Conservation (phyloP, 2,329 filamentous ascomycete species). For the Cladosporium cucumerinum region DNA sequence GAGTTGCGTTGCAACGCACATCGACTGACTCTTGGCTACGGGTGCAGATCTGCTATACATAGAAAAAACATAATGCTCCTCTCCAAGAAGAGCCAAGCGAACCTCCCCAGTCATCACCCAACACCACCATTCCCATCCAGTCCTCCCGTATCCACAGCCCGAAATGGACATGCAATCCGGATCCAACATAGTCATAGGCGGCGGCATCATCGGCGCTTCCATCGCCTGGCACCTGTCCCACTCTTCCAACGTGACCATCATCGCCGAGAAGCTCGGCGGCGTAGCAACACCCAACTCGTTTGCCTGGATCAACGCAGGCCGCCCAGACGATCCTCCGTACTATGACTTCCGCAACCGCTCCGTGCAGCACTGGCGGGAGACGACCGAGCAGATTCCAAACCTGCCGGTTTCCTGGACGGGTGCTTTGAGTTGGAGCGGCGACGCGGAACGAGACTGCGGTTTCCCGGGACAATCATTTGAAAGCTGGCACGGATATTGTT, state of each 20-base stretch:
- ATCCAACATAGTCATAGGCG: conserved; percentile 8
- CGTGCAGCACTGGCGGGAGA: conserved; percentile 10
- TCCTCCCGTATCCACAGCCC: not conserved
- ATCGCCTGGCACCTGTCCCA: conserved; percentile 11
- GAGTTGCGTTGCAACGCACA: not conserved
- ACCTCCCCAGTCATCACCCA: not conserved
- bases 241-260: conserved; percentile 4
- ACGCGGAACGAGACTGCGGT: not conserved
- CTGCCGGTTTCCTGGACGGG: conserved; percentile 1
- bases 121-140: not conserved
- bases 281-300: conserved; percentile 12
- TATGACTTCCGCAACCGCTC: conserved; percentile 14
- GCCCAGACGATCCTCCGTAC: not conserved
- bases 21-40: not conserved
- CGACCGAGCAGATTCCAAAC: not conserved
- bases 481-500: not conserved
- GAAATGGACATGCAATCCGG: not conserved
- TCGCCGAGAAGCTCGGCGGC: conserved; percentile 5
- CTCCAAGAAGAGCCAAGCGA: too few species aligned
- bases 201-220: conserved; percentile 5
- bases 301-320: conserved; percentile 7
- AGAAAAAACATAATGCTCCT: not conserved
- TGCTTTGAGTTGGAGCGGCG: not conserved
- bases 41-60: not conserved
- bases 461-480: not conserved